Base-by-base conservation (phyloP, 1,139 yeast genomes). In the Candida sp. region DNA sequence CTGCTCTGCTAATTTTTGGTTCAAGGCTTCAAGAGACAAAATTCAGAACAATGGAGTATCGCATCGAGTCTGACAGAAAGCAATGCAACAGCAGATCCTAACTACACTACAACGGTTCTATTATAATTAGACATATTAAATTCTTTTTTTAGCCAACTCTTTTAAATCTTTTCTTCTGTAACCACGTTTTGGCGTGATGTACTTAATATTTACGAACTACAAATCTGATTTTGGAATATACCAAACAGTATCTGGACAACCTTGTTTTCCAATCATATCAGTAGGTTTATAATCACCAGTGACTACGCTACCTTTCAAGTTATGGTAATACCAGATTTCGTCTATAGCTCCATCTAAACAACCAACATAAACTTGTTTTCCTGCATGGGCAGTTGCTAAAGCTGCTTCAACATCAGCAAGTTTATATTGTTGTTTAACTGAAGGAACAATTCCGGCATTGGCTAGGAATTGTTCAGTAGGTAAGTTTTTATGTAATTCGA, bases 241-340 rank as follows among this genome's bases (percentile, higher is more conserved):
- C 66, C 68, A 64, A 8, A 66, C 65, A 22, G 57, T 44, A 12
- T 51, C 57, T 11, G 62, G 62, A 54, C 72, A 66, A 8, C 54
- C 54, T 25, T 54, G 47, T 7, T 55, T 51, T 35, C 63, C 56
- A 19, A 61, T 45, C 8, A 60, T 43, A 47, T 64, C 69, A 39
- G 58, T 55, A 12, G 68, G 60, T 49, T 56, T 61, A 50, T 61
- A 67, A 39, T 60, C 61, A 27, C 73, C 73, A 23, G 68, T 63
- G 52, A 68, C 63, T 2, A 66, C 64, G 38, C 57, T 61, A 2
- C 75, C 75, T 45, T 57, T 63, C 40, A 70, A 58, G 47, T 62
- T 55, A 51, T 66, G 63, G 54, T 64, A 69, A 55, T 69, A 70
- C 70, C 71, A 70, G 43, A 70, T 57, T 51, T 70, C 71, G 45